phyloP scores from a whole-genome alignment of 176 grass and related monocot genomes.

The Pharus latifolius region DNA sequence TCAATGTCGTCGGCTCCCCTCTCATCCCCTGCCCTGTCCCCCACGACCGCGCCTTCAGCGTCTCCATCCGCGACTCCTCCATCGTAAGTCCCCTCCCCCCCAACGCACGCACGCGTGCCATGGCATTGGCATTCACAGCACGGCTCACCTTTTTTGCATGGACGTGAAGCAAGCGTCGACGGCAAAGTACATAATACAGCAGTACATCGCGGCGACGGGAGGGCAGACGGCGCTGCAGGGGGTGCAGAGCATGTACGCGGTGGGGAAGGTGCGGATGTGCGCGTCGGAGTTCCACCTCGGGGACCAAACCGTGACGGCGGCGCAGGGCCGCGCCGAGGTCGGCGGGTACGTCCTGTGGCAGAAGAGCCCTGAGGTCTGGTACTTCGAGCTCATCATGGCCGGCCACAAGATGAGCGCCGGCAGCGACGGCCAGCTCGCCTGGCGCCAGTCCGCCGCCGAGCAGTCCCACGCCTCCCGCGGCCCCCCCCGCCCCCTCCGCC shows the following conservation, averaged over 20 bases:
- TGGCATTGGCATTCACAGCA: too few species aligned
- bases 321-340: slow-evolving; percentile 58
- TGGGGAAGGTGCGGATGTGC: slow-evolving; percentile 85
- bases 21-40: slow-evolving; percentile 86
- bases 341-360: slow-evolving; percentile 96
- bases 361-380: slow-evolving; percentile 88
- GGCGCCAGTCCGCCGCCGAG: slow-evolving; percentile 76
- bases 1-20: slow-evolving; percentile 86
- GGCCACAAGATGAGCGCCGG: slow-evolving; percentile 88
- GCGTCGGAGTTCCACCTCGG: slow-evolving; percentile 92
- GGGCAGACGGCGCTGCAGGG: slow-evolving; percentile 73
- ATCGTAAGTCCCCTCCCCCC: slow-evolving; percentile 31
- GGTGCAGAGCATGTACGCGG: slow-evolving; percentile 84
- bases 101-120: too few species aligned
- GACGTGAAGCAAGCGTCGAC: slow-evolving; percentile 82
- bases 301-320: slow-evolving; percentile 51
- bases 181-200: slow-evolving; percentile 95
- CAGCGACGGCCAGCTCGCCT: slow-evolving; percentile 70
- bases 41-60: slow-evolving; percentile 72
- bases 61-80: slow-evolving; percentile 78
- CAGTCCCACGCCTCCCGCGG: slow-evolving; percentile 44
- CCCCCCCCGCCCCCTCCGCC: slow-evolving; percentile 71
- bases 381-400: slow-evolving; percentile 91
- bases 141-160: background rate
- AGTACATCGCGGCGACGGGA: slow-evolving; percentile 96